A percentile compares a stretch with the other conserved stretches of the same genome.
These are phyloP conservation scores for Elaeagnus macrophylla DNA, from an alignment of 306 rosid species.

Conservation along the genomic window DNA sequence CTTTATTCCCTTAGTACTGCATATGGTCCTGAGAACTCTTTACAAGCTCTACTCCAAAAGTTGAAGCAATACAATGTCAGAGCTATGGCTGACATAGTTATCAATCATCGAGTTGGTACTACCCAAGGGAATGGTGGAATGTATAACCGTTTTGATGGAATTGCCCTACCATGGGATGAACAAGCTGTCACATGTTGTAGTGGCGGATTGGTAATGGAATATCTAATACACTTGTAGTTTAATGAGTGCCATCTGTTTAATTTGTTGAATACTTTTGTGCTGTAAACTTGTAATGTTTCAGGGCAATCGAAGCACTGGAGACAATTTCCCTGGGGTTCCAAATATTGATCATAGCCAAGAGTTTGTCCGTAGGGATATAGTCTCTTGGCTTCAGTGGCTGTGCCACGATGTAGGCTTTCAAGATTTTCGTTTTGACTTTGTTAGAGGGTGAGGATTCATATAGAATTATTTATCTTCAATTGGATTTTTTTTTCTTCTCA, in stretches of 20 bases:
- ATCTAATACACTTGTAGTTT: conserved; percentile 3
- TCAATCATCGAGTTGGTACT: conserved; percentile 87
- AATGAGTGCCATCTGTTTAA: background rate
- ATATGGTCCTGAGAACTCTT: conserved; percentile 71
- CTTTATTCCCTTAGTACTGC: conserved; percentile 60
- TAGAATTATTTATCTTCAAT: conserved; percentile 1
- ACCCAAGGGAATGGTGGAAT: conserved; percentile 69
- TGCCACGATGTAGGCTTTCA: conserved; percentile 59
- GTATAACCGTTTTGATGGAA: conserved; percentile 84
- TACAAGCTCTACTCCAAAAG: conserved; percentile 65
- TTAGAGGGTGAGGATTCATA: conserved; percentile 54
- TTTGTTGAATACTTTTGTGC: background rate
- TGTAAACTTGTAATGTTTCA: conserved; percentile 14
- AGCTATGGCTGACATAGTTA: conserved; percentile 79
- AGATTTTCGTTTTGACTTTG: conserved; percentile 92
- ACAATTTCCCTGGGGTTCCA: conserved; percentile 73
- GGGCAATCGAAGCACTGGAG: conserved; percentile 76
- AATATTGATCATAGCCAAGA: conserved; percentile 76
- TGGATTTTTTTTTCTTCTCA: conserved; percentile 1
- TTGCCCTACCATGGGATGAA: conserved; percentile 72
- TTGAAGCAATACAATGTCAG: conserved; percentile 63
- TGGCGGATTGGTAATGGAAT: conserved; percentile 67
- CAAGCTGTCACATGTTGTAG: conserved; percentile 75
- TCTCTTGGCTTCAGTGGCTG: conserved; percentile 75
- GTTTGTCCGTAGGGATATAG: conserved; percentile 79